These are phyloP conservation scores for Zygosaccharomyces pseudobailii DNA, from an alignment of 1,139 yeast genomes.

Conservation along the genomic window DNA sequence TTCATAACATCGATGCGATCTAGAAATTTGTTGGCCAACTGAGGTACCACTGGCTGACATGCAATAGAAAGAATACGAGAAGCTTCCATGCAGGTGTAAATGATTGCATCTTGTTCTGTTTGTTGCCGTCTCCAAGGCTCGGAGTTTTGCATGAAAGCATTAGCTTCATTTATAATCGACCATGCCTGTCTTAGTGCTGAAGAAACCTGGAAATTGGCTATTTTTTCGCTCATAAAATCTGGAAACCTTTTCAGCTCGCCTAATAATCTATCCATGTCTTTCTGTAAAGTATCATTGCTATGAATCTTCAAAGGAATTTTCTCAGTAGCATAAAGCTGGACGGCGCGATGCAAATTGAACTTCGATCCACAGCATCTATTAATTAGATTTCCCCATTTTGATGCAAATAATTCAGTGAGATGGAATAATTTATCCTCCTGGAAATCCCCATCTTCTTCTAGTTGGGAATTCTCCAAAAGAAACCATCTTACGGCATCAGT, in stretches of 20 bases:
- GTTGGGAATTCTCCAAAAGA: conserved; percentile 67
- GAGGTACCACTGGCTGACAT: conserved; percentile 70
- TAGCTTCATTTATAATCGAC: conserved; percentile 56
- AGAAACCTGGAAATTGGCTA: conserved; percentile 50
- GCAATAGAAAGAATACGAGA: conserved; percentile 64
- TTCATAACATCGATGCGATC: conserved; percentile 55
- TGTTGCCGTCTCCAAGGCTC: conserved; percentile 54
- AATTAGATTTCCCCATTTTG: conserved; percentile 77
- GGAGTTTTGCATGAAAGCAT: conserved; percentile 53
- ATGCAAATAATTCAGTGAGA: conserved; percentile 64
- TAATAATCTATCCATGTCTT: conserved; percentile 18
- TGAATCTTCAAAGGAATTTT: conserved; percentile 1
- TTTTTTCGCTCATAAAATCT: conserved; percentile 39
- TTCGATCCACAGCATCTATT: conserved; percentile 69
- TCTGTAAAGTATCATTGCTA: conserved; percentile 6
- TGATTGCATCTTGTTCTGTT: conserved; percentile 45
- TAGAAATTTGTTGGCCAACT: conserved; percentile 51
- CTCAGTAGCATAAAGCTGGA: conserved; percentile 14
- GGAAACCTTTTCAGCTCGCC: conserved; percentile 32
- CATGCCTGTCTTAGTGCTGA: conserved; percentile 62
- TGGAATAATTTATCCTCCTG: conserved; percentile 52
- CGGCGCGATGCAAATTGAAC: conserved; percentile 53
- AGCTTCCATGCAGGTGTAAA: conserved; percentile 65
- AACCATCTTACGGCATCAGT: conserved; percentile 73
- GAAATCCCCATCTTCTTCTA: conserved; percentile 76